phyloP scores from a whole-genome alignment of 257 asterid genomes.

The Verbena officinalis region DNA sequence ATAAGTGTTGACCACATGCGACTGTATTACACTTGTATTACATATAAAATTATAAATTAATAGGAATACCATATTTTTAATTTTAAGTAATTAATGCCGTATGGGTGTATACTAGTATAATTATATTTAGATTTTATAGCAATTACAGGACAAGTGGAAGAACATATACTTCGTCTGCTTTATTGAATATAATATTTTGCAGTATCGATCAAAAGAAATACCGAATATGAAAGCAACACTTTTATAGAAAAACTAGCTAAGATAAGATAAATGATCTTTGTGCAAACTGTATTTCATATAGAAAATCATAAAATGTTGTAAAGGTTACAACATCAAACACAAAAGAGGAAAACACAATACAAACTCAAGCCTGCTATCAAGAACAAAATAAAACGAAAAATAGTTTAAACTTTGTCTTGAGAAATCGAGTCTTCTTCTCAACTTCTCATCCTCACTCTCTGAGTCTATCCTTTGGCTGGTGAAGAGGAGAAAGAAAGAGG shows the following conservation, averaged over 20 bases:
- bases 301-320: conserved; percentile 47
- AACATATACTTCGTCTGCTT: no score
- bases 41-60: no score
- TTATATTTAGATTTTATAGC: no score
- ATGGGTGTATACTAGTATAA: no score
- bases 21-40: no score
- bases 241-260: no score
- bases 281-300: conserved; percentile 43
- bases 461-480: conserved; percentile 42
- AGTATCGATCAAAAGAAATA: no score
- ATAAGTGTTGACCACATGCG: no score
- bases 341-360: conserved; percentile 17
- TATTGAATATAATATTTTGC: no score
- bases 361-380: conserved; percentile 41
- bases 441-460: conserved; percentile 39
- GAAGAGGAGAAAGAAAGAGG: conserved; percentile 87
- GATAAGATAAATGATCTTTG: conserved; percentile 15
- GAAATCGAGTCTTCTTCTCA: conserved; percentile 45
- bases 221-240: not conserved
- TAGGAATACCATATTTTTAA: no score
- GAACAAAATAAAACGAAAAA: conserved; percentile 35
- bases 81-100: no score
- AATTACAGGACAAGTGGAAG: no score
- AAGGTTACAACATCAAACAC: conserved; percentile 64
- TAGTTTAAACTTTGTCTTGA: conserved; percentile 33